phyloP scores from a whole-genome alignment of 1,284 basidiomycete species.

The Porodaedalea pini region DNA sequence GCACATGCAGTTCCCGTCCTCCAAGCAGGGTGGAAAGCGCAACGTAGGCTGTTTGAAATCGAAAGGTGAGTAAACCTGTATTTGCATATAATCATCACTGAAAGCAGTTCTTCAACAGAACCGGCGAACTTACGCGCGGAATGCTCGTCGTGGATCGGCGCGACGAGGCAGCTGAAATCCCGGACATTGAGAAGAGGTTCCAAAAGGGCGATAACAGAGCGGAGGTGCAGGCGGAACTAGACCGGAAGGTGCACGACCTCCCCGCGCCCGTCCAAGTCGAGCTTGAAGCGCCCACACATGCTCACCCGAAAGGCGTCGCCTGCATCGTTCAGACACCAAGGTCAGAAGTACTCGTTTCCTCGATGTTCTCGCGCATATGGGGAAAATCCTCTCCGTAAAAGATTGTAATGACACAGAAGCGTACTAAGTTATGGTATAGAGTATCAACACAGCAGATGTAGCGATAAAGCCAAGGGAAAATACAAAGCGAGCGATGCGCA shows the following conservation, averaged over 20 bases:
- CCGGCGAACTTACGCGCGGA: constrained; percentile 60
- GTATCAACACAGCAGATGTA: not conserved
- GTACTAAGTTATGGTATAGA: constrained; percentile 1
- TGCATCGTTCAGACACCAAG: constrained; percentile 60
- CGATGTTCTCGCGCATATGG: constrained; percentile 58
- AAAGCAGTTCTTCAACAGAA: constrained; percentile 28
- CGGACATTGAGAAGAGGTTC: constrained; percentile 31
- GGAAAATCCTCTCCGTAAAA: no score
- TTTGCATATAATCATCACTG: not conserved
- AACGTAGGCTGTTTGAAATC: constrained; percentile 57
- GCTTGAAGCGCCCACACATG: constrained; percentile 24
- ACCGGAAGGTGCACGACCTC: constrained; percentile 35
- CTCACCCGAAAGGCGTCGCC: constrained; percentile 39
- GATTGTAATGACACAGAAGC: no score
- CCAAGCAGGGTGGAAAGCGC: constrained; percentile 49
- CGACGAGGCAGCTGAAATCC: constrained; percentile 37
- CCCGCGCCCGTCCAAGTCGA: constrained; percentile 52
- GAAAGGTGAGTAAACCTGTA: constrained; percentile 50
- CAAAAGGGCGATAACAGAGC: constrained; percentile 60
- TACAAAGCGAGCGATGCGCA: not conserved
- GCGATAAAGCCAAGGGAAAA: not conserved
- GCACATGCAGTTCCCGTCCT: constrained; percentile 30
- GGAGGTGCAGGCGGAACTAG: constrained; percentile 52
- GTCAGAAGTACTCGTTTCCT: constrained; percentile 40
- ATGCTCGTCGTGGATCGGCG: constrained; percentile 74